These are phyloP conservation scores for Cladobotryum protrusum DNA, from an alignment of 2,329 filamentous ascomycete species.

Conservation along the genomic window DNA sequence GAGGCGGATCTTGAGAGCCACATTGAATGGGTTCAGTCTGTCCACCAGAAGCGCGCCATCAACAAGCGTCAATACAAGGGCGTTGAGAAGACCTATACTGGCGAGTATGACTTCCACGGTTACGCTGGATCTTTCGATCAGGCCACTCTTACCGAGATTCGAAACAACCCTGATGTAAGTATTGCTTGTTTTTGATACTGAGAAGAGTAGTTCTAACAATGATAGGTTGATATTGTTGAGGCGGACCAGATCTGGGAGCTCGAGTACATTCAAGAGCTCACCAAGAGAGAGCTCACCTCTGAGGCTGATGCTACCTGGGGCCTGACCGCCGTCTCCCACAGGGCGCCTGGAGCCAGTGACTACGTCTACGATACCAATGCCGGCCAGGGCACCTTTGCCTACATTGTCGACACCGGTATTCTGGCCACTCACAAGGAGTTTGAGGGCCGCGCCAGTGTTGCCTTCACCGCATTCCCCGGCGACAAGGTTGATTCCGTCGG, in stretches of 20 bases:
- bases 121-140: constrained; percentile 40
- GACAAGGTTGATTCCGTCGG: constrained; percentile 27
- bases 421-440: constrained; percentile 47
- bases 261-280: constrained; percentile 18
- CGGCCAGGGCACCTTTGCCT: constrained; percentile 48
- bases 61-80: constrained; percentile 38
- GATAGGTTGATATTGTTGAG: constrained; percentile 26
- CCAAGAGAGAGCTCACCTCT: constrained; percentile 23
- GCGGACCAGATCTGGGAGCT: constrained; percentile 25
- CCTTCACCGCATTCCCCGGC: constrained; percentile 20
- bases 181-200: background rate
- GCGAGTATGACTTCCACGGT: constrained; percentile 29
- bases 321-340: constrained; percentile 28
- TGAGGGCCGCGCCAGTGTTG: constrained; percentile 41
- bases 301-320: constrained; percentile 27
- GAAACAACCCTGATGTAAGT: constrained; percentile 36
- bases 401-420: constrained; percentile 59
- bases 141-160: constrained; percentile 35
- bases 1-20: constrained; percentile 40
- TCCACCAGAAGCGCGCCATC: constrained; percentile 47
- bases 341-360: constrained; percentile 17
- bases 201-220: background rate
- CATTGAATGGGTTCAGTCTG: constrained; percentile 41
- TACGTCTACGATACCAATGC: constrained; percentile 48
- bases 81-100: constrained; percentile 25